phyloP scores from a whole-genome alignment of 108 stramenopile genomes.

The Nitzschia sp. region DNA sequence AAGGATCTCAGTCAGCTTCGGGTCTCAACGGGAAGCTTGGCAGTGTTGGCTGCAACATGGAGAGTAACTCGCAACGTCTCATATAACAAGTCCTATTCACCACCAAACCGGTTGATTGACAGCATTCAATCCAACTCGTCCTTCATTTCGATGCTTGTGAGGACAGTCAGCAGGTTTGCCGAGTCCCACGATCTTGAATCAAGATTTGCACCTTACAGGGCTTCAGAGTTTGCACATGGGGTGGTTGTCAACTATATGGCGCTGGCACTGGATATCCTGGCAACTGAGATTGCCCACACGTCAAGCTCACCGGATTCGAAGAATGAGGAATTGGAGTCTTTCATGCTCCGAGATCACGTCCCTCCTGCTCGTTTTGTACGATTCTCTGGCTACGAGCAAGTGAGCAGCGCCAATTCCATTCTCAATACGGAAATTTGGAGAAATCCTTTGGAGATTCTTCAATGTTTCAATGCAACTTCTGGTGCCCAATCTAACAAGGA shows the following conservation, averaged over 20 bases:
- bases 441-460: slow-evolving; percentile 9
- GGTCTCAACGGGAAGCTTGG: slow-evolving; percentile 18
- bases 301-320: not conserved
- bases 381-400: slow-evolving; percentile 13
- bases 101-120: not conserved
- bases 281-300: slow-evolving; percentile 17
- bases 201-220: slow-evolving; percentile 11
- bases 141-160: slow-evolving; percentile 21
- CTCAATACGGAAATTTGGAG: not conserved
- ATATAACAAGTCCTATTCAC: slow-evolving; percentile 5
- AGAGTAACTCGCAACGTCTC: slow-evolving; percentile 2
- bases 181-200: slow-evolving; percentile 13
- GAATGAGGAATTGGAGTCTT: not conserved
- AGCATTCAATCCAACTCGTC: slow-evolving; percentile 4
- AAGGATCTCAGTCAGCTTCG: slow-evolving; percentile 20
- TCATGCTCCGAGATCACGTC: slow-evolving; percentile 5
- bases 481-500: slow-evolving; percentile 4
- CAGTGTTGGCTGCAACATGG: slow-evolving; percentile 22
- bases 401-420: not conserved
- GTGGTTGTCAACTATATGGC: slow-evolving; percentile 25
- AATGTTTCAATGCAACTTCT: slow-evolving; percentile 27
- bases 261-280: slow-evolving; percentile 23
- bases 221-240: slow-evolving; percentile 26
- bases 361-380: slow-evolving; percentile 5
- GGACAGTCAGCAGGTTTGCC: slow-evolving; percentile 13